Evolutionary conservation across 2,329 filamentous ascomycete species (phyloP), one percentile per base, ranked within the genome.

Genomic region (Fusarium sp.): DNA sequence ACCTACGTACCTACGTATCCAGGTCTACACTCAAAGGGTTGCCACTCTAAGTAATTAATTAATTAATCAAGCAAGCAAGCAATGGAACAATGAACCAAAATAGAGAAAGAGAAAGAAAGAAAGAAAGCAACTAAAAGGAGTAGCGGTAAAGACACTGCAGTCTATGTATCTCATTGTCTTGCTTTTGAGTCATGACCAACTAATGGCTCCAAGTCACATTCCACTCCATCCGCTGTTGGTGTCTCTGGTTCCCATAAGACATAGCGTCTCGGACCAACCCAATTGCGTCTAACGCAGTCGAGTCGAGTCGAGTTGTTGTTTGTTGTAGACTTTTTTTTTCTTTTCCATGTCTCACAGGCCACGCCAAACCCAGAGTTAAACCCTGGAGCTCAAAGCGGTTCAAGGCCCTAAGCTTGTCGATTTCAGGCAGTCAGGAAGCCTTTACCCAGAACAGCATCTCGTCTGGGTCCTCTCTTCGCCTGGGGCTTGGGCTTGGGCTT

Each of bases 141-240:
- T 39, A 62, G 65, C 60, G 70, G 47, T 63, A 66, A 72, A 61
- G 63, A 44, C 38, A 22, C 45, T 24, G 28, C n/a, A 42, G 20
- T 22, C 24, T 26, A 18, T 48, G 30, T 48, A 54, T 35, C 36
- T 61, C 66, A 74, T 71, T 77, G 74, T 77, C 61, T 62, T 28
- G 42, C 39, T 74, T 75, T 77, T 77, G 76, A 78, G 76, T 78
- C 76, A 77, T 72, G 68, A 55, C 61, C 61, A 58, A 28, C 54
- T 57, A 35, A 48, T 57, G 54, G 54, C 39, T 47, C 39, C 70
- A 65, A 66, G 63, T 76, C 76, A 78, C 76, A 78, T 78, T 78
- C 76, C 76, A 74, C 63, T 65, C 67, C 72, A 64, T 63, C 65
- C 30, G 38, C 42, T 67, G 47, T 67, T 62, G 36, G 33, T 68